Conservation (phyloP, 106 monocot species). For the Apostasia ramifera region DNA sequence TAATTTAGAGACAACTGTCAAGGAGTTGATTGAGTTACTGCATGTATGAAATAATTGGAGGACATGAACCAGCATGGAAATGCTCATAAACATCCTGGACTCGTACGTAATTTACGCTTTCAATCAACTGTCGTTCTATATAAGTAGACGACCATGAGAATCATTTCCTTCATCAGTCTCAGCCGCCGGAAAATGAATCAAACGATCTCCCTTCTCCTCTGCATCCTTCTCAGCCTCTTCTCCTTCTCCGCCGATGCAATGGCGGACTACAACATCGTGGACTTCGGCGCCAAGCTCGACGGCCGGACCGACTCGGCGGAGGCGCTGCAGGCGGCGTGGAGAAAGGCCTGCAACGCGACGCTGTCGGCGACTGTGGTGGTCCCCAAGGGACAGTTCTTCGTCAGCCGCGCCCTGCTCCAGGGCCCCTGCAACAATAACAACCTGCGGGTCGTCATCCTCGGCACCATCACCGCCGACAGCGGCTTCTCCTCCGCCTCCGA, state of each 20-base stretch:
- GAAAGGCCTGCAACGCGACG: conserved; percentile 13
- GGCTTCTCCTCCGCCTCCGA: background rate
- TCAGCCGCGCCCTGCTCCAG: conserved; percentile 19
- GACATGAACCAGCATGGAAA: too few relatives aligned
- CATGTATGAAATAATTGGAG: too few relatives aligned
- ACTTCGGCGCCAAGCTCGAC: conserved; percentile 24
- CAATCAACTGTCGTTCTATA: too few relatives aligned
- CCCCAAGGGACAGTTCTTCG: conserved; percentile 20
- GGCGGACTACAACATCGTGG: conserved; percentile 16
- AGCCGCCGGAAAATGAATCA: too few relatives aligned
- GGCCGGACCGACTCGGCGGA: conserved; percentile 20
- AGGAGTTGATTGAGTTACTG: too few relatives aligned
- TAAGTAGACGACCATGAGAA: too few relatives aligned
- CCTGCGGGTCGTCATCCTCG: conserved; percentile 21
- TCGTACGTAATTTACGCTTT: too few relatives aligned
- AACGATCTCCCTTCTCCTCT: background rate
- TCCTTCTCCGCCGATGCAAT: background rate
- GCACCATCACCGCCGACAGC: conserved; percentile 18
- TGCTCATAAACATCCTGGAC: too few relatives aligned
- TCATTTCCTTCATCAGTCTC: too few relatives aligned
- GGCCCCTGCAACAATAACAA: conserved; percentile 33
- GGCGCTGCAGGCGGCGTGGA: conserved; percentile 33
- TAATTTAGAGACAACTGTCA: too few relatives aligned
- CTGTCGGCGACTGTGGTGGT: conserved; percentile 16
- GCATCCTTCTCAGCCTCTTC: conserved; percentile 1